Evolutionary conservation across 805 yeast species (phyloP), one percentile per base, ranked within the genome.

Genomic region (Saccharomycopsis javanensis): DNA sequence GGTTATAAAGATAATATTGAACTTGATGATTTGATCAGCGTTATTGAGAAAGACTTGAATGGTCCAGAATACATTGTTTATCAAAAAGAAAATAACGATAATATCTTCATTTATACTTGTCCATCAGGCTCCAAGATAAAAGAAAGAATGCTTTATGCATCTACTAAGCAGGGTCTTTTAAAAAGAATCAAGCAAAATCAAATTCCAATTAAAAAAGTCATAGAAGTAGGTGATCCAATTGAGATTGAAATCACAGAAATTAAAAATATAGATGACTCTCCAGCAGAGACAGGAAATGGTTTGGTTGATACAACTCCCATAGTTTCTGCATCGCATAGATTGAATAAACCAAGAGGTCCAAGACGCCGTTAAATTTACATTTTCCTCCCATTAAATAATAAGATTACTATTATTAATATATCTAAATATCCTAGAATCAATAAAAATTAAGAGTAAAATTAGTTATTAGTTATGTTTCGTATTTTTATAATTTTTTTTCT

Each of bases 111-210:
- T 33, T 88, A 88, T 67, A 78, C 92, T 6, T 91, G 97, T 69
- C 98, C 99, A 3, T 82, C 95, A 0, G 90, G 91, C 1, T 85
- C 96, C 48, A 84, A 83, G 70, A 94, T 94, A 45, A 86, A 85
- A 69, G 94, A 90, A 55, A 79, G 98, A 64, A 92, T 92, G 97
- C 69, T 90, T 54, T 89, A 90, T 66, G 98, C 99, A 1, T 80
- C 96, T 2, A 85, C 85, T 60, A 85, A 83, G 66, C 76, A 75
- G 55, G 86, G 85, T 6, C 76, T 86, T 56, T 69, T 82, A 34
- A 75, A 73, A 51, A 75, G 78, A 58, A 71, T 86, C 66, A 74
- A 76, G 59, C 60, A 66, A 18, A 57, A 66, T 6, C 67, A 66
- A 1, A 63, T 76, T 35, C 66, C 67, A 8, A 68, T 83, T 25